Evolutionary conservation across 805 yeast species (phyloP).

Genomic region (Yarrowia keelungensis): DNA sequence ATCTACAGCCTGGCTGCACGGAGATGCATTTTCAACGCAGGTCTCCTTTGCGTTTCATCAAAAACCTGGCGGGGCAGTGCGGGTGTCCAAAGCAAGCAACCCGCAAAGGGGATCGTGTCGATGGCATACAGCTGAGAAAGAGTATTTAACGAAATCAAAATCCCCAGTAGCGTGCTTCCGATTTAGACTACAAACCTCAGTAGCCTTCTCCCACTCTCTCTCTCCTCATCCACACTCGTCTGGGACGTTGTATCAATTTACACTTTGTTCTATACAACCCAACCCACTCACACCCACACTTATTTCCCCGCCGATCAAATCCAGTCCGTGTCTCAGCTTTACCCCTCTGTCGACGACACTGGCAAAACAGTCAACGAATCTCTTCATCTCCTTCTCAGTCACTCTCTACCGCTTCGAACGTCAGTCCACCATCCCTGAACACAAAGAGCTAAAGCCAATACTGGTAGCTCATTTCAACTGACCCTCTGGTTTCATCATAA

Average conservation of each 20-base stretch:
- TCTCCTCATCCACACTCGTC: not conserved
- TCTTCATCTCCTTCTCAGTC: no score
- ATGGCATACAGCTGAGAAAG: not conserved
- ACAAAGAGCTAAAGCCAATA: conserved; percentile 29
- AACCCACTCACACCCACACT: conserved; percentile 11
- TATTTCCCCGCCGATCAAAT: conserved; percentile 35
- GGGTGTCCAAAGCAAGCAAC: conserved; percentile 6
- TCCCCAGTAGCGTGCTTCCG: conserved; percentile 5
- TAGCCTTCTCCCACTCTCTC: not conserved
- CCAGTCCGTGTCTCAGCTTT: conserved; percentile 32
- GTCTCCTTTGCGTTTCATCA: conserved; percentile 14
- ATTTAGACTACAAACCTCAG: not conserved
- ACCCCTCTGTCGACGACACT: conserved; percentile 32
- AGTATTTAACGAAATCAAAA: not conserved
- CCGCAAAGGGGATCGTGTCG: no score
- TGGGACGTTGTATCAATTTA: conserved; percentile 27
- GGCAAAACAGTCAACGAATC: not conserved
- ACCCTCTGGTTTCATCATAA: not conserved
- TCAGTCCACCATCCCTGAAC: not conserved
- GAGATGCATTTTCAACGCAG: conserved; percentile 25
- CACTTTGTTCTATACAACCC: not conserved
- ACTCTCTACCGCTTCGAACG: no score
- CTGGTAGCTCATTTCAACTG: conserved; percentile 2
- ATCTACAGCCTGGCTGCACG: conserved; percentile 27
- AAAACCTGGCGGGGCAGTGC: conserved; percentile 14